Percentiles rank a stretch among this genome's conserved stretches.
These are phyloP conservation scores for Pestalotiopsis sp. DNA, from an alignment of 2,329 filamentous ascomycete species.

Conservation along the genomic window DNA sequence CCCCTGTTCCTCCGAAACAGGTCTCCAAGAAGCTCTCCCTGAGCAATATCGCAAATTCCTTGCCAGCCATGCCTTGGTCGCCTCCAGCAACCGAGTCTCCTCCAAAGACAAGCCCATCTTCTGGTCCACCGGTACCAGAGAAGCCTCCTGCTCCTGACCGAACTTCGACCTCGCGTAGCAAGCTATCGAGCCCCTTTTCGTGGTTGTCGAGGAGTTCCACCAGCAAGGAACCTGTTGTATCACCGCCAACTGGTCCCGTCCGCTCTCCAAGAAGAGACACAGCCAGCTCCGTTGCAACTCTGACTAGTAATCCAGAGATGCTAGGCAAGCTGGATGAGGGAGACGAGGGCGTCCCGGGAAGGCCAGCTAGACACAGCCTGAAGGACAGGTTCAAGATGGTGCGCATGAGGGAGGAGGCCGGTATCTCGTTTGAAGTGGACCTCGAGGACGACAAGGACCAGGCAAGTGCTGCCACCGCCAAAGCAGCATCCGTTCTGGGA, in stretches of 20 bases:
- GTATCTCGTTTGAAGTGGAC: conserved; percentile 47
- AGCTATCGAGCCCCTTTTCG: conserved; percentile 85
- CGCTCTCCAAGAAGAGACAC: conserved; percentile 70
- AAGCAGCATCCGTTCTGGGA: conserved; percentile 20
- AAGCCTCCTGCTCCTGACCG: conserved; percentile 18
- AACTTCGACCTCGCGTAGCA: conserved; percentile 51
- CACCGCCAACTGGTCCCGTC: conserved; percentile 48
- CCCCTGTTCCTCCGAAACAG: conserved; percentile 36
- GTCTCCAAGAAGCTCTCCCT: conserved; percentile 62
- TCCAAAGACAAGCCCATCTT: conserved; percentile 45
- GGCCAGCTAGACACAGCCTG: conserved; percentile 63
- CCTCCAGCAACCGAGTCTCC: conserved; percentile 56
- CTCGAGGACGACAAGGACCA: conserved; percentile 55
- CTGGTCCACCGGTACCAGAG: conserved; percentile 37
- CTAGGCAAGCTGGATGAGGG: conserved; percentile 78
- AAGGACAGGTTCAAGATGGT: conserved; percentile 80
- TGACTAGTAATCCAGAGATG: conserved; percentile 81
- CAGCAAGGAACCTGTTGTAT: conserved; percentile 54
- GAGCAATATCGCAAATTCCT: conserved; percentile 71
- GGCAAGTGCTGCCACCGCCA: conserved; percentile 26
- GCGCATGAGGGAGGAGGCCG: conserved; percentile 73
- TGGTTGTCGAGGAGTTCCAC: conserved; percentile 76
- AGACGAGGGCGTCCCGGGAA: conserved; percentile 50
- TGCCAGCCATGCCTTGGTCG: conserved; percentile 76
- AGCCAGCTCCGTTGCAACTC: conserved; percentile 75